Percentiles rank a stretch among this genome's conserved stretches.
Evolutionary conservation across 2,329 filamentous ascomycete species (phyloP).

Genomic region (Trichoderma oligosporum): DNA sequence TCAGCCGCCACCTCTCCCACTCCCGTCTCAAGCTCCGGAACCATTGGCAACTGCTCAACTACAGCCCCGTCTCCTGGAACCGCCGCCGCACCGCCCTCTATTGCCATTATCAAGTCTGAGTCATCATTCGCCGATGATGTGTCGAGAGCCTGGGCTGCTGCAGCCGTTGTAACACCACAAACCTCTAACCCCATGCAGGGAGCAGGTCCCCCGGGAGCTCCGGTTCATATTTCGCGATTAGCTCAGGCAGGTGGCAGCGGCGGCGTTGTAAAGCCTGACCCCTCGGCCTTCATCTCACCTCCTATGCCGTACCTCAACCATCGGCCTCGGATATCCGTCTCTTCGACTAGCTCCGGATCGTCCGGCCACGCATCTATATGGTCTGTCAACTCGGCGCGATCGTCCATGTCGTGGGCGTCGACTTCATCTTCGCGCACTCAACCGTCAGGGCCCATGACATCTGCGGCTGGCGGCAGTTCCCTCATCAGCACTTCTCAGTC

Average conservation of each 20-base stretch:
- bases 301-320: slow-evolving; percentile 38
- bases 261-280: slow-evolving; percentile 19
- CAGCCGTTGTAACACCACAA: slow-evolving; percentile 8
- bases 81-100: slow-evolving; percentile 10
- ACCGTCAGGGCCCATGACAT: slow-evolving; percentile 37
- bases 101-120: slow-evolving; percentile 19
- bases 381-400: slow-evolving; percentile 41
- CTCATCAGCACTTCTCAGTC: slow-evolving; percentile 34
- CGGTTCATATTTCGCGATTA: neutral
- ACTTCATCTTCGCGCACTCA: slow-evolving; percentile 35
- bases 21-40: slow-evolving; percentile 29
- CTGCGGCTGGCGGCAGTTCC: slow-evolving; percentile 27
- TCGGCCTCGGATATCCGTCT: slow-evolving; percentile 45
- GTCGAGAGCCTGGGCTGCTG: slow-evolving; percentile 17
- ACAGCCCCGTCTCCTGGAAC: neutral
- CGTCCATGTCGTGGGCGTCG: slow-evolving; percentile 41
- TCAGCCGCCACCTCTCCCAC: slow-evolving; percentile 16
- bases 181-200: neutral
- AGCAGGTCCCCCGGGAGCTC: neutral
- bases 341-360: slow-evolving; percentile 48
- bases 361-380: slow-evolving; percentile 47
- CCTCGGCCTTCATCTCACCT: slow-evolving; percentile 35
- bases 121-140: slow-evolving; percentile 18
- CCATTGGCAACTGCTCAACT: slow-evolving; percentile 29
- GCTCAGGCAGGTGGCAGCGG: neutral